phyloP scores from a whole-genome alignment of 2,329 filamentous ascomycete species.

The Aureobasidium uvarum region DNA sequence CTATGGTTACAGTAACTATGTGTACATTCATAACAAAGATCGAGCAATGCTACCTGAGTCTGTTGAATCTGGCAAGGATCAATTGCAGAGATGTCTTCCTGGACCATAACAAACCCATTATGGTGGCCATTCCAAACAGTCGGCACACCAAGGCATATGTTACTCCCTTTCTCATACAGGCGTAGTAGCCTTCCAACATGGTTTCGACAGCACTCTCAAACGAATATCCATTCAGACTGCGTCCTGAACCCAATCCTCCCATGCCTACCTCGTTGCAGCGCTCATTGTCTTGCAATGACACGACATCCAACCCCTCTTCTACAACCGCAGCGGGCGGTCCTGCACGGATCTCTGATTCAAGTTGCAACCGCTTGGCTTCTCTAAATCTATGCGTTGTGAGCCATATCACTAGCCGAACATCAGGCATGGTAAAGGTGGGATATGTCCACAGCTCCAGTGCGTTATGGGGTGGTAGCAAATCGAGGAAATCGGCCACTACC shows the following conservation, averaged over 20 bases:
- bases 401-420: slow-evolving; percentile 60
- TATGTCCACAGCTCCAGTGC: slow-evolving; percentile 64
- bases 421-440: slow-evolving; percentile 64
- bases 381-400: slow-evolving; percentile 59
- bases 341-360: slow-evolving; percentile 24
- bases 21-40: neutral
- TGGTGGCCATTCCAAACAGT: slow-evolving; percentile 28
- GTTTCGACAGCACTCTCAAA: slow-evolving; percentile 46
- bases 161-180: slow-evolving; percentile 50
- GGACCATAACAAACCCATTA: slow-evolving; percentile 27
- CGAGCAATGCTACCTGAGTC: neutral
- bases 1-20: neutral
- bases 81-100: neutral
- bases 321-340: slow-evolving; percentile 27
- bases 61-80: neutral
- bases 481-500: slow-evolving; percentile 65
- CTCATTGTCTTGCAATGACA: slow-evolving; percentile 29
- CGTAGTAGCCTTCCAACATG: slow-evolving; percentile 55
- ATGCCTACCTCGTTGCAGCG: slow-evolving; percentile 20
- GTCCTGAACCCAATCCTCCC: slow-evolving; percentile 26
- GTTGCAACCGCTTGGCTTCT: slow-evolving; percentile 46
- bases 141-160: slow-evolving; percentile 45
- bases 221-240: slow-evolving; percentile 34
- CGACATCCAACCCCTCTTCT: slow-evolving; percentile 35
- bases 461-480: slow-evolving; percentile 63